A percentile compares a stretch with the other conserved stretches of the same genome.
Evolutionary conservation across 108 stramenopile genomes (phyloP).

Genomic region (Chaetoceros muelleri): DNA sequence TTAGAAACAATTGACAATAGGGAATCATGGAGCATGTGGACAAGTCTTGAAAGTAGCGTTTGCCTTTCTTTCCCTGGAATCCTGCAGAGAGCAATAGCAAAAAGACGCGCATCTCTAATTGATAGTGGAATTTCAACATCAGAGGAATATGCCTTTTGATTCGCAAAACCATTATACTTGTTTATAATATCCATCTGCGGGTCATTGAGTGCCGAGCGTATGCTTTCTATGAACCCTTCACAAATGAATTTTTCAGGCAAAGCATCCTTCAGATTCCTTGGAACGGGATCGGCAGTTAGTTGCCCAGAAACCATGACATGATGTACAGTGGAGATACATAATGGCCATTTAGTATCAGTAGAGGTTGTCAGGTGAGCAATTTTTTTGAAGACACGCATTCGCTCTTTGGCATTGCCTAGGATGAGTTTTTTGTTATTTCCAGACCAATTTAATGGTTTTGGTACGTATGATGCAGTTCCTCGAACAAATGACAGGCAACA

Average conservation of each 20-base stretch:
- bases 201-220: slow-evolving; percentile 8
- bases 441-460: slow-evolving; percentile 4
- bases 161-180: neutral
- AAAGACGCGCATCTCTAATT: slow-evolving; percentile 34
- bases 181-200: slow-evolving; percentile 3
- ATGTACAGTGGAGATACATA: slow-evolving; percentile 32
- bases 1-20: slow-evolving; percentile 7
- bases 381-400: slow-evolving; percentile 16
- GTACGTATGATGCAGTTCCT: slow-evolving; percentile 10
- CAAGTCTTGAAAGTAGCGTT: slow-evolving; percentile 18
- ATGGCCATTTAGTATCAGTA: slow-evolving; percentile 9
- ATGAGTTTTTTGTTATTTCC: slow-evolving; percentile 5
- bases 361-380: slow-evolving; percentile 1
- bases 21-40: slow-evolving; percentile 13
- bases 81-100: slow-evolving; percentile 33
- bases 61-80: slow-evolving; percentile 23
- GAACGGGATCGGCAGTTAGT: slow-evolving; percentile 15
- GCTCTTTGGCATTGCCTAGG: neutral
- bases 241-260: slow-evolving; percentile 21
- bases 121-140: slow-evolving; percentile 23
- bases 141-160: slow-evolving; percentile 11
- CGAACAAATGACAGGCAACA: slow-evolving; percentile 27
- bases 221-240: slow-evolving; percentile 11
- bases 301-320: slow-evolving; percentile 43
- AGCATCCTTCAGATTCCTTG: slow-evolving; percentile 5